Evolutionary conservation across 768 basidiomycete genomes (phyloP).

Genomic region (Psilocybe subaeruginosa): DNA sequence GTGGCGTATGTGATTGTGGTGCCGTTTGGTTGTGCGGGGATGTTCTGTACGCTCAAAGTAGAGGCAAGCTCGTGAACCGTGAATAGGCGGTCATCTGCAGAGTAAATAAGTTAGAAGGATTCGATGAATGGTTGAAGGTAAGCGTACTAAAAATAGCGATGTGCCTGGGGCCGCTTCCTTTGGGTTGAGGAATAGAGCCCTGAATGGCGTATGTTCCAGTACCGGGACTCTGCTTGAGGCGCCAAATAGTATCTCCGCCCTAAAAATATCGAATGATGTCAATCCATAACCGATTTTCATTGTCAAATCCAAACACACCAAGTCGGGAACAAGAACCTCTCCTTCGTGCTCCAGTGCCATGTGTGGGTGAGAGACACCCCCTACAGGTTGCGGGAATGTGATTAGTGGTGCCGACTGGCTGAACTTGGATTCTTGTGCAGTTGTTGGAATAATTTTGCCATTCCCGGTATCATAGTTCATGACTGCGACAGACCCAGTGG

Average conservation of each 20-base stretch:
- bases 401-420: slow-evolving; percentile 41
- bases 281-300: not conserved
- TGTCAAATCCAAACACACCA: slow-evolving; percentile 40
- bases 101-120: not conserved
- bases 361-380: slow-evolving; percentile 64
- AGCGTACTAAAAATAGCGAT: slow-evolving; percentile 37
- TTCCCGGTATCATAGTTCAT: slow-evolving; percentile 63
- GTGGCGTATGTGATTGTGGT: slow-evolving; percentile 52
- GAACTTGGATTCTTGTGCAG: slow-evolving; percentile 36
- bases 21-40: slow-evolving; percentile 54
- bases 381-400: slow-evolving; percentile 51
- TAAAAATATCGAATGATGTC: slow-evolving; percentile 23
- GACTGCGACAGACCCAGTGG: slow-evolving; percentile 60
- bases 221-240: slow-evolving; percentile 46
- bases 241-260: slow-evolving; percentile 75
- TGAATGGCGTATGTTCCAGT: slow-evolving; percentile 54
- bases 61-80: slow-evolving; percentile 59
- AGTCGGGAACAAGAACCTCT: slow-evolving; percentile 68
- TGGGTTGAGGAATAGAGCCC: slow-evolving; percentile 61
- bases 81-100: slow-evolving; percentile 50
- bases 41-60: slow-evolving; percentile 58
- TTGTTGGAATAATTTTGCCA: slow-evolving; percentile 54
- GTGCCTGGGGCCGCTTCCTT: slow-evolving; percentile 66
- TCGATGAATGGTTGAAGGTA: slow-evolving; percentile 22
- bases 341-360: slow-evolving; percentile 58